These are phyloP conservation scores for Penicillium digitatum DNA, from an alignment of 2,329 filamentous ascomycete species.

Conservation along the genomic window DNA sequence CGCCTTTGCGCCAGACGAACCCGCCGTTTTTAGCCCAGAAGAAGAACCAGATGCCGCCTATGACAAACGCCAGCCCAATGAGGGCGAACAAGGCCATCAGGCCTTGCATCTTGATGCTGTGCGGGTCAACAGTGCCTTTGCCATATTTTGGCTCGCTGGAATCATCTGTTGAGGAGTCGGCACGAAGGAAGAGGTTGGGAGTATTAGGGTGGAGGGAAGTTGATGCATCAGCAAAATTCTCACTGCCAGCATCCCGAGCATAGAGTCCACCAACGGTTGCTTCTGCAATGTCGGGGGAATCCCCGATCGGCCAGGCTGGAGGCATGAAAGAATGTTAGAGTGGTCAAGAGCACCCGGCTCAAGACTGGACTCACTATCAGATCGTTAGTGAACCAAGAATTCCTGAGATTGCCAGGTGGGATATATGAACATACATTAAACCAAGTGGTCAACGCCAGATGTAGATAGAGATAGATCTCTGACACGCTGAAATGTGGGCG, in stretches of 20 bases:
- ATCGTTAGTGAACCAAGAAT: constrained; percentile 10
- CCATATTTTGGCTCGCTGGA: constrained; percentile 23
- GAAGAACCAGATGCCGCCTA: constrained; percentile 90
- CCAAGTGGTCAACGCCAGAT: constrained; percentile 13
- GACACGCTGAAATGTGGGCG: constrained; percentile 7
- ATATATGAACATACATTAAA: constrained; percentile 12
- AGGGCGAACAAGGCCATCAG: constrained; percentile 84
- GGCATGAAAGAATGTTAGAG: constrained; percentile 28
- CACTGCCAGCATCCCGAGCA: constrained; percentile 8
- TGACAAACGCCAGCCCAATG: constrained; percentile 71
- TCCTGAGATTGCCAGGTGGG: neutral
- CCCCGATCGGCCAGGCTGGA: constrained; percentile 25
- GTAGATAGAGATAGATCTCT: constrained; percentile 6
- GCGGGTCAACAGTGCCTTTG: constrained; percentile 40
- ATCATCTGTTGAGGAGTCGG: constrained; percentile 20
- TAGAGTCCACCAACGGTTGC: constrained; percentile 16
- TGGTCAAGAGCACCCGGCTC: constrained; percentile 37
- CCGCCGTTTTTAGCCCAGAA: constrained; percentile 97
- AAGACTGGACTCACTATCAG: constrained; percentile 27
- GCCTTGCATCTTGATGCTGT: constrained; percentile 51
- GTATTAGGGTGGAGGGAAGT: constrained; percentile 27
- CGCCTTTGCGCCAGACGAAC: constrained; percentile 75
- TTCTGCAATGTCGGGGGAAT: constrained; percentile 23
- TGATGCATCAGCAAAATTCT: constrained; percentile 9
- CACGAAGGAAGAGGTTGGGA: constrained; percentile 29